Base-by-base conservation (phyloP, 108 stramenopile species). In the Stephanodiscus triporus region DNA sequence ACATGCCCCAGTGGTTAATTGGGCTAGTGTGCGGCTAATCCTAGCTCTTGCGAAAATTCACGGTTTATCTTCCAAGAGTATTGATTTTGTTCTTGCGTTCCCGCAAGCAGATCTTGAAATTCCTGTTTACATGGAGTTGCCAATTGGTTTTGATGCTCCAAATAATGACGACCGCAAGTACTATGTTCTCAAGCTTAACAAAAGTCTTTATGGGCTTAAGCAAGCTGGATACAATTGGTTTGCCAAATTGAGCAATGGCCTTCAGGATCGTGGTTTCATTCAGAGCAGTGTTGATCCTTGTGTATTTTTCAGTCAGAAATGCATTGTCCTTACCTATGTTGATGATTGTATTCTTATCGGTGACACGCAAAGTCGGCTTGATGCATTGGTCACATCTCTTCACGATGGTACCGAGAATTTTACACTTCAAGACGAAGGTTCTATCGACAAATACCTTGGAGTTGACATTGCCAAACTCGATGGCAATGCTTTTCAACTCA, bases 361-460 rank as follows among this genome's bases (percentile, higher is more conserved):
- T 11, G 32, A 56, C 11, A 56, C 47, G 20, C 16, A 4, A 17
- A 2, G 29, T 16, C 0, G 42, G 0, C 55, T 75, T 9, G 5
- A 75, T 30, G 2, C 14, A 8, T 47, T 68, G 2, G 55, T 75
- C 17, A 6, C 30, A 0, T 55, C 64, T 10, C 7, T 75, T 0
- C 17, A 45, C n/a, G 57, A 60, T 0, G 73, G 66, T 0, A 22
- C 23, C 14, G 57, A 76, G 36, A 38, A 64, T 0, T 68, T 68
- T 62, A 63, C 19, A 37, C 60, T 78, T 8, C 59, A 34, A 7
- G 70, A 78, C 42, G 72, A 83, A 82, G 82, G 83, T 2, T 43
- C 51, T 16, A 29, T 81, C 2, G 56, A 48, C 23, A 80, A 78
- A 26, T 88, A 80, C 71, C 73, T 85, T 24, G 83, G 79, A 40